phyloP scores from a whole-genome alignment of 2,329 filamentous ascomycete genomes.

The Coniella lustricola region DNA sequence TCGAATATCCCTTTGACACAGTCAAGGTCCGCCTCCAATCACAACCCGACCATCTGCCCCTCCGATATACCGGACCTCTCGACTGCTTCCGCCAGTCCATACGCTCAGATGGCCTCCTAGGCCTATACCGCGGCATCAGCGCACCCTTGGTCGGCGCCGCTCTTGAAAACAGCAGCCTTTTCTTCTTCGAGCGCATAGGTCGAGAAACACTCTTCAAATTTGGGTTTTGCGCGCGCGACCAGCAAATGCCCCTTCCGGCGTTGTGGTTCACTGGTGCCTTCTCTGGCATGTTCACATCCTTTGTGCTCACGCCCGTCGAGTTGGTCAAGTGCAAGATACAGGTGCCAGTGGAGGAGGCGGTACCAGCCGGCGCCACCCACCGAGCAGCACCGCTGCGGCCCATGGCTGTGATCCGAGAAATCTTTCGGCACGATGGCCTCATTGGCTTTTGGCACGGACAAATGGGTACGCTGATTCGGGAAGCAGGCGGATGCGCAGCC shows the following conservation, averaged over 20 bases:
- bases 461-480: constrained; percentile 83
- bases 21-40: constrained; percentile 96
- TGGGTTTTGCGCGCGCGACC: constrained; percentile 41
- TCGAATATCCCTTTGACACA: constrained; percentile 98
- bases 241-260: constrained; percentile 64
- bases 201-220: constrained; percentile 55
- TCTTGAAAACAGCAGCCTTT: constrained; percentile 84
- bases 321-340: constrained; percentile 99
- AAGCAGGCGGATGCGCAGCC: constrained; percentile 85
- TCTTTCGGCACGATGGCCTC: constrained; percentile 77
- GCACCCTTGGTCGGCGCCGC: constrained; percentile 87
- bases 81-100: constrained; percentile 92
- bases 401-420: constrained; percentile 63
- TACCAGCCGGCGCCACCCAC: constrained; percentile 21
- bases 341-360: constrained; percentile 48
- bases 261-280: constrained; percentile 77
- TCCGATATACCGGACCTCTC: constrained; percentile 76
- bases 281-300: constrained; percentile 80
- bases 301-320: constrained; percentile 90
- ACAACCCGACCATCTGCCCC: constrained; percentile 77
- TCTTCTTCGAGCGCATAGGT: constrained; percentile 80
- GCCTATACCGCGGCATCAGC: constrained; percentile 86
- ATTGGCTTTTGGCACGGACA: constrained; percentile 93
- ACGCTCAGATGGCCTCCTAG: constrained; percentile 66
- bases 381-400: constrained; percentile 50